These are phyloP conservation scores for Phytopythium vexans DNA, from an alignment of 352 stramenopile species.

Conservation along the genomic window DNA sequence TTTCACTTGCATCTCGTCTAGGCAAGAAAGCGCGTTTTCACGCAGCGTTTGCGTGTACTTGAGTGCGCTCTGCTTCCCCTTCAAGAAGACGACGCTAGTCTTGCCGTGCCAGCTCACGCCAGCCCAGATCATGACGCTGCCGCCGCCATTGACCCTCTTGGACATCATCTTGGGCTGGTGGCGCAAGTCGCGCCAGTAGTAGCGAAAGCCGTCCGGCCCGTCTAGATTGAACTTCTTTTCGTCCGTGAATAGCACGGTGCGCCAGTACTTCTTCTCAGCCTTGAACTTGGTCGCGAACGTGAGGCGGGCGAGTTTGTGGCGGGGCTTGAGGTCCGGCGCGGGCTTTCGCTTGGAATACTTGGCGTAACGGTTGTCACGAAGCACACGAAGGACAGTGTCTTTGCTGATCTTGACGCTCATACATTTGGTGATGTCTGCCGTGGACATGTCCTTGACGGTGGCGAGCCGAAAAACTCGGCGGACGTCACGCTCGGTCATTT, in stretches of 20 bases:
- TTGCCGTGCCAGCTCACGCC: no score
- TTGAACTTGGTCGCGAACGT: conserved; percentile 1
- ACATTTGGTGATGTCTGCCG: not conserved
- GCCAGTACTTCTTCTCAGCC: conserved; percentile 3
- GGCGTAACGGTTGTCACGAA: conserved; percentile 1
- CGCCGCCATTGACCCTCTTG: conserved; percentile 5
- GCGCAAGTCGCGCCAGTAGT: conserved; percentile 5
- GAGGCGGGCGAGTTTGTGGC: conserved; percentile 3
- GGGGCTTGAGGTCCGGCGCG: conserved; percentile 3
- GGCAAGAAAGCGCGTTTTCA: no score
- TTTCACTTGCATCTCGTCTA: no score
- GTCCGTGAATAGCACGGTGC: conserved; percentile 7
- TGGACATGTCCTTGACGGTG: not conserved
- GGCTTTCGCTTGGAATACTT: conserved; percentile 11
- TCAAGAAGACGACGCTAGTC: no score
- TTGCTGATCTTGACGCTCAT: not conserved
- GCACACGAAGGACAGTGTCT: conserved; percentile 4
- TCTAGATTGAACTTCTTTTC: conserved; percentile 12
- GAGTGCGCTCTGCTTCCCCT: no score
- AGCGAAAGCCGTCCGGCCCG: conserved; percentile 5
- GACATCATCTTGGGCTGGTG: conserved; percentile 1
- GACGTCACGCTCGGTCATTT: not conserved
- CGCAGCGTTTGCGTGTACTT: no score
- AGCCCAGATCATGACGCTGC: no score
- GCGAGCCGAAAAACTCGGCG: not conserved